phyloP scores from a whole-genome alignment of 2,329 filamentous ascomycete genomes.

The Rachicladosporium sp. region DNA sequence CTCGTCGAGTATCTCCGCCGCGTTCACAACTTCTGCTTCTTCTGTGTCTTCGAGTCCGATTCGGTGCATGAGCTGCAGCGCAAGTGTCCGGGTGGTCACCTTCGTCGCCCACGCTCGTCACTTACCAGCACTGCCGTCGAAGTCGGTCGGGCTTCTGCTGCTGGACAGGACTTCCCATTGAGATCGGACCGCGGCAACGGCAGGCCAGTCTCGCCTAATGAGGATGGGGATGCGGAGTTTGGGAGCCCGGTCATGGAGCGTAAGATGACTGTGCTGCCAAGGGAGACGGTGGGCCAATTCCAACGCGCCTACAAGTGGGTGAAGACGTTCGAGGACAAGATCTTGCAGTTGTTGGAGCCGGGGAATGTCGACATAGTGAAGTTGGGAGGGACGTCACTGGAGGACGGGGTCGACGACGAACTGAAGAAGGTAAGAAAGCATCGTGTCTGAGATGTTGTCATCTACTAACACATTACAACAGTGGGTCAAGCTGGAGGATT shows the following conservation, averaged over 20 bases:
- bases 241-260: conserved; percentile 52
- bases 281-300: conserved; percentile 62
- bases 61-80: conserved; percentile 90
- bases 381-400: conserved; percentile 73
- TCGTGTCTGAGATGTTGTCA: neutral
- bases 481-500: conserved; percentile 92
- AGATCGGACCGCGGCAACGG: conserved; percentile 34
- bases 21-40: conserved; percentile 98
- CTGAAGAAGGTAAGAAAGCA: conserved; percentile 45
- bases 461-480: conserved; percentile 7
- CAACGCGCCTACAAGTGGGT: conserved; percentile 98
- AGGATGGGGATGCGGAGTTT: conserved; percentile 20
- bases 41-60: conserved; percentile 97
- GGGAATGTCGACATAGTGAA: conserved; percentile 79
- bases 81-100: conserved; percentile 94
- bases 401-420: conserved; percentile 80
- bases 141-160: conserved; percentile 73
- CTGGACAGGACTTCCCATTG: conserved; percentile 69
- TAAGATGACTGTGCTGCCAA: conserved; percentile 33
- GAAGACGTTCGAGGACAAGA: conserved; percentile 94
- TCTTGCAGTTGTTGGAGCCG: conserved; percentile 83
- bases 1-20: conserved; percentile 92
- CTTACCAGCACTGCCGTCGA: conserved; percentile 71
- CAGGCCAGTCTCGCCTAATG: conserved; percentile 40
- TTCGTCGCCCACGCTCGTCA: conserved; percentile 78